These are phyloP conservation scores for Myochromella boudieri DNA, from an alignment of 768 basidiomycete genomes.

Conservation along the genomic window DNA sequence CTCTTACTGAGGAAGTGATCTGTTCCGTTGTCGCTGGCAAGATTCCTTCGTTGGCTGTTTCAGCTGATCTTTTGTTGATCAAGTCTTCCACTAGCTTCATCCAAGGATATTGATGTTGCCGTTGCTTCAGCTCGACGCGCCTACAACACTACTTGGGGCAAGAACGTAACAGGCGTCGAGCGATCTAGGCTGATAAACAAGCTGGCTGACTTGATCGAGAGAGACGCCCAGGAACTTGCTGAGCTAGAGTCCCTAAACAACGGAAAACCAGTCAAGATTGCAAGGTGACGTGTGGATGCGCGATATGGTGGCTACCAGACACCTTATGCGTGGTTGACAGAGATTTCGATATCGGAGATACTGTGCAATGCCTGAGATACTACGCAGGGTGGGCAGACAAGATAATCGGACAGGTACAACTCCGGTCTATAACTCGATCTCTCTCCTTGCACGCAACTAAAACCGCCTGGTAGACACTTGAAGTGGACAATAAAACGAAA, in stretches of 20 bases:
- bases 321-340: no score
- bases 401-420: constrained; percentile 73
- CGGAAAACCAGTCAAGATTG: constrained; percentile 78
- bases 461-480: constrained; percentile 57
- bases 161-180: constrained; percentile 82
- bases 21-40: constrained; percentile 67
- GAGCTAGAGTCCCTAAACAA: constrained; percentile 88
- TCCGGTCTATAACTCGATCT: background rate
- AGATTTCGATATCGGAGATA: constrained; percentile 81
- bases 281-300: constrained; percentile 29
- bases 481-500: constrained; percentile 78
- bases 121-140: constrained; percentile 82
- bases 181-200: constrained; percentile 80
- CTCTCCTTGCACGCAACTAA: background rate
- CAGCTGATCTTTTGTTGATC: background rate
- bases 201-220: constrained; percentile 88
- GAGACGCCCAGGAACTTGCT: constrained; percentile 77
- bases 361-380: constrained; percentile 77
- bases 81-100: constrained; percentile 45
- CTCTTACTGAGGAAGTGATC: constrained; percentile 74
- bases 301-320: no score
- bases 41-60: background rate
- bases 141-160: constrained; percentile 86
- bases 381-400: constrained; percentile 98
- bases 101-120: constrained; percentile 79